These are phyloP conservation scores for Aureobasidium sp. DNA, from an alignment of 2,329 filamentous ascomycete genomes.

Conservation along the genomic window DNA sequence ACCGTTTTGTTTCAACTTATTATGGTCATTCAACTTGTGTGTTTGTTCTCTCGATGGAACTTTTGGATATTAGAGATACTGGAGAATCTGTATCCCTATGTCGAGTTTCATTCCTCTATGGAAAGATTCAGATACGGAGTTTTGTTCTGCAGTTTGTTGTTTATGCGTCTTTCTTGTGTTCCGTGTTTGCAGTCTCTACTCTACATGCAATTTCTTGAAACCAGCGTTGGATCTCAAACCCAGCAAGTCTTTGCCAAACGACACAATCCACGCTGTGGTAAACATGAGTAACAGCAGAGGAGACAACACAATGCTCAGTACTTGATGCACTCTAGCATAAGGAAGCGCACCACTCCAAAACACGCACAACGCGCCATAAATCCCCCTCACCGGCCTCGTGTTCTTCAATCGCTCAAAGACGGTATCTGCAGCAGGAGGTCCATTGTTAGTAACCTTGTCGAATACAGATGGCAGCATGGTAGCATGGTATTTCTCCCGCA, in stretches of 20 bases:
- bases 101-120: too few relatives aligned
- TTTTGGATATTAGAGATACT: too few relatives aligned
- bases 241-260: neutral
- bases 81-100: too few relatives aligned
- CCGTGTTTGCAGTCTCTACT: neutral
- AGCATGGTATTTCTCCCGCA: slow-evolving; percentile 57
- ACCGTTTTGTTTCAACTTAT: too few relatives aligned
- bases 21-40: too few relatives aligned
- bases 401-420: slow-evolving; percentile 24
- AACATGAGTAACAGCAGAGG: neutral
- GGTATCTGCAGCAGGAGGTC: slow-evolving; percentile 21
- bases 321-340: slow-evolving; percentile 14
- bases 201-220: neutral
- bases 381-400: slow-evolving; percentile 30
- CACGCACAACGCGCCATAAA: slow-evolving; percentile 33
- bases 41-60: too few relatives aligned
- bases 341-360: slow-evolving; percentile 19
- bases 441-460: slow-evolving; percentile 58
- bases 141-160: too few relatives aligned
- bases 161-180: too few relatives aligned
- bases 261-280: neutral
- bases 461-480: slow-evolving; percentile 57
- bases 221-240: neutral
- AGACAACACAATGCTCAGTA: neutral
- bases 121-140: too few relatives aligned